These are phyloP conservation scores for Nakaseomyces nivariensis DNA, from an alignment of 1,139 yeast species.

Conservation along the genomic window DNA sequence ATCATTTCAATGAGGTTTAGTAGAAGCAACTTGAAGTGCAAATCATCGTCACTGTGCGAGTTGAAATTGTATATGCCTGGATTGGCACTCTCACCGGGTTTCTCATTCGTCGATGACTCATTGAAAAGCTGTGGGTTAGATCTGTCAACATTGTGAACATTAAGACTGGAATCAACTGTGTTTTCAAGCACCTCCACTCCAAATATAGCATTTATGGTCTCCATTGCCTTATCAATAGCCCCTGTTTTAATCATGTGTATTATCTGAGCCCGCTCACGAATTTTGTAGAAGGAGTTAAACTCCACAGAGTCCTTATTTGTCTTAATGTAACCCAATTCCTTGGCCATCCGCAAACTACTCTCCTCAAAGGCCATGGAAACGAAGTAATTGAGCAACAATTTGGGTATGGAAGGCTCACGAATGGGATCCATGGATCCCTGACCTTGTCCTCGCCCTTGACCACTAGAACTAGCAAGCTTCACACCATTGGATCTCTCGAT, in stretches of 20 bases:
- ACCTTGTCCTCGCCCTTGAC: too few species aligned
- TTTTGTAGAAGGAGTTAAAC: constrained; percentile 22
- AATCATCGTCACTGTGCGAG: constrained; percentile 19
- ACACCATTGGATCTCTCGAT: background rate
- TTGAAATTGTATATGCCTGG: constrained; percentile 2
- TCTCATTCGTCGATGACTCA: background rate
- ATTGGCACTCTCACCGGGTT: constrained; percentile 3
- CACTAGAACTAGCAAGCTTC: background rate
- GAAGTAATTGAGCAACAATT: constrained; percentile 25
- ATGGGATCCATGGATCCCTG: background rate
- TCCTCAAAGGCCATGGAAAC: constrained; percentile 26
- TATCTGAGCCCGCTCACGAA: constrained; percentile 21
- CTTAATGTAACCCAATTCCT: constrained; percentile 20
- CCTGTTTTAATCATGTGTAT: constrained; percentile 23
- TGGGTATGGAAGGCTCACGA: constrained; percentile 21
- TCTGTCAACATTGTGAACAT: constrained; percentile 2
- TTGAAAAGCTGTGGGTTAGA: background rate
- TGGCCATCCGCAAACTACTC: constrained; percentile 25
- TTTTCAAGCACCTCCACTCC: constrained; percentile 22
- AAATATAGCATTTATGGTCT: constrained; percentile 18
- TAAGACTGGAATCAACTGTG: constrained; percentile 1
- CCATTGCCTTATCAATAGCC: constrained; percentile 21
- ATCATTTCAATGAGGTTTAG: constrained; percentile 58
- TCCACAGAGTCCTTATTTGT: constrained; percentile 21
- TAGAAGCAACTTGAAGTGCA: constrained; percentile 55